A percentile compares a stretch with the other conserved stretches of the same genome.
phyloP scores from a whole-genome alignment of 2,329 filamentous ascomycete species.

The Sporothrix inflata region DNA sequence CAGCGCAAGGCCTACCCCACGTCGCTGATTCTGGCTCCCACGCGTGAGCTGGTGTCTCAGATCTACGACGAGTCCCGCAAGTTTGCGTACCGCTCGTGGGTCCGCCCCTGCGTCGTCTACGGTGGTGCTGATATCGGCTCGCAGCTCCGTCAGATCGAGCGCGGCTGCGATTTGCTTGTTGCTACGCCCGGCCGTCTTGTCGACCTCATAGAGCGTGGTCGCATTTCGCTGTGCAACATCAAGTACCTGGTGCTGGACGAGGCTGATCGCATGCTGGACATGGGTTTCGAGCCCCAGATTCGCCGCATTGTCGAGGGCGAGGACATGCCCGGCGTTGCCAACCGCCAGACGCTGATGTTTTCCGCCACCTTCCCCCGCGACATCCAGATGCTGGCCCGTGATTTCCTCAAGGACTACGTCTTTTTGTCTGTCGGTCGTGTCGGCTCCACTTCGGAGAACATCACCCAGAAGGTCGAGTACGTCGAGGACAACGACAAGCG shows the following conservation, averaged over 20 bases:
- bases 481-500: constrained; percentile 94
- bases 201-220: constrained; percentile 96
- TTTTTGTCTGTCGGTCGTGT: constrained; percentile 99
- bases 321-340: constrained; percentile 85
- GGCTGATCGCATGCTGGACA: constrained; percentile 99
- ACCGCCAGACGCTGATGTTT: constrained; percentile 99
- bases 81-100: constrained; percentile 98
- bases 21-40: constrained; percentile 91
- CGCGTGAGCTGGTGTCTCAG: constrained; percentile 97
- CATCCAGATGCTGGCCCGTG: constrained; percentile 97
- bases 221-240: constrained; percentile 97
- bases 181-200: constrained; percentile 96
- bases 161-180: constrained; percentile 92
- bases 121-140: constrained; percentile 98
- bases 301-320: constrained; percentile 97
- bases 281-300: constrained; percentile 99
- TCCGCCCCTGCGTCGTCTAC: constrained; percentile 96
- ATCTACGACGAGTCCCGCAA: constrained; percentile 98
- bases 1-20: constrained; percentile 98
- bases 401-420: constrained; percentile 99
- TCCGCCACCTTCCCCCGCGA: constrained; percentile 98
- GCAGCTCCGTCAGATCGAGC: constrained; percentile 97
- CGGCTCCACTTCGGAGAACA: constrained; percentile 99
- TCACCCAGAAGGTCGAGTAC: constrained; percentile 98
- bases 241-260: constrained; percentile 99